Base-by-base conservation (phyloP, 2,329 filamentous ascomycete genomes). In the Neophaeococcomyces aloes region DNA sequence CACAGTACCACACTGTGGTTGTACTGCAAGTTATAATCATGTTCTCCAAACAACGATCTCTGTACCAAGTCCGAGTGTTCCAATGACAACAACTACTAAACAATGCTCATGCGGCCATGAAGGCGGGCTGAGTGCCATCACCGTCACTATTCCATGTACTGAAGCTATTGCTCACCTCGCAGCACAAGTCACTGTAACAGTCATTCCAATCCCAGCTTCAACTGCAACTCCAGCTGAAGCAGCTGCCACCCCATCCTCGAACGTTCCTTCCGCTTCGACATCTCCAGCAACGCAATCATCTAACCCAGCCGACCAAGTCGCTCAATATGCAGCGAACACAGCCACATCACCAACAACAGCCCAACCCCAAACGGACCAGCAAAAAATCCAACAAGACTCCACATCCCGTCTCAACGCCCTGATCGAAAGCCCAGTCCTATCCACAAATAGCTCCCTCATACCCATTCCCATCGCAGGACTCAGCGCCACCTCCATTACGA, bases 1-100 rank as follows among this genome's bases (percentile, higher is more conserved):
- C 33, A 49, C 48, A 5, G 29, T 47, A 11, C 34, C 50, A 17
- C 45, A 51, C 19, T 51, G 51, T 36, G 51, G 51, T 29, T 53
- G 51, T 35, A 46, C 47, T n/a, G 47, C 45, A 2, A 46, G 33
- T n/a, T 35, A 27, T 18, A 23, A 43, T 29, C 14, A 17, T 11
- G n/a, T 25, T 7, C 31, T 35, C 11, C 21, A 29, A 14, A 35
- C 5, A 3, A 36, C 18, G 7, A 29, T 41, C 13, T 18, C 30
- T 13, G 40, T 45, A 34, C 36, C 49, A 1, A 30, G 11, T 14
- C 37, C 49, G 3, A 27, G 2, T 7, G 49, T 53, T 8, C 51
- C 51, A 2, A 53, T 53, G 51, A 49, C 47, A 2, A 52, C 45
- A 8, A 52, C 48, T 2, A 30, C 43, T 15, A 48, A 33, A 19